phyloP scores from a whole-genome alignment of 352 stramenopile genomes.

The Globisporangium yorkense region DNA sequence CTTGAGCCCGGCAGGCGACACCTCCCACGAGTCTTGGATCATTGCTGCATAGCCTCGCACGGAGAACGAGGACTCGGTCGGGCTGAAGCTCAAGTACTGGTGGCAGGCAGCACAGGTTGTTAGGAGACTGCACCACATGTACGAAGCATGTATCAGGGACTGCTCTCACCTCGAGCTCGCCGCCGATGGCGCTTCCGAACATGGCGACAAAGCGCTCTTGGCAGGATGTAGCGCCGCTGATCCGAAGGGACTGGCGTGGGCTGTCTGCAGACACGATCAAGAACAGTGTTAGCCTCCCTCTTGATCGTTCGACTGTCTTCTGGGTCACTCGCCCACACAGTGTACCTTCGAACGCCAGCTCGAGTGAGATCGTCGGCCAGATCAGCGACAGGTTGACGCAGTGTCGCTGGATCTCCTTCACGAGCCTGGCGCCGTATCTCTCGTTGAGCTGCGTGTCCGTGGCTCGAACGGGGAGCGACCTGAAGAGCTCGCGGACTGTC shows the following conservation, averaged over 20 bases:
- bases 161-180: slow-evolving; percentile 24
- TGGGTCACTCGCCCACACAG: neutral
- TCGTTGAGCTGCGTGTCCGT: slow-evolving; percentile 33
- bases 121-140: neutral
- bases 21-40: slow-evolving; percentile 30
- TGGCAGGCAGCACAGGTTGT: neutral
- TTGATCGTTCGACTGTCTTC: neutral
- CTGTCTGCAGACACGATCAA: neutral
- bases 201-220: slow-evolving; percentile 29
- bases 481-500: slow-evolving; percentile 48
- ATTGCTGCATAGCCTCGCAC: slow-evolving; percentile 52
- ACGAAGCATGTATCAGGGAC: neutral
- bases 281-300: neutral
- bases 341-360: slow-evolving; percentile 42
- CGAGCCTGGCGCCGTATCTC: slow-evolving; percentile 26
- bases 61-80: slow-evolving; percentile 18
- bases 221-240: slow-evolving; percentile 13
- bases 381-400: slow-evolving; percentile 62
- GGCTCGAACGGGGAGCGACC: slow-evolving; percentile 45
- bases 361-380: slow-evolving; percentile 58
- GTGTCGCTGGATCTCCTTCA: slow-evolving; percentile 38
- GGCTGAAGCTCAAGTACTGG: slow-evolving; percentile 35
- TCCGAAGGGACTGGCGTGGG: slow-evolving; percentile 10
- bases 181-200: slow-evolving; percentile 38
- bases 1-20: slow-evolving; percentile 29